Conservation (phyloP, 306 rosid genomes). For the Quillaja saponaria region DNA sequence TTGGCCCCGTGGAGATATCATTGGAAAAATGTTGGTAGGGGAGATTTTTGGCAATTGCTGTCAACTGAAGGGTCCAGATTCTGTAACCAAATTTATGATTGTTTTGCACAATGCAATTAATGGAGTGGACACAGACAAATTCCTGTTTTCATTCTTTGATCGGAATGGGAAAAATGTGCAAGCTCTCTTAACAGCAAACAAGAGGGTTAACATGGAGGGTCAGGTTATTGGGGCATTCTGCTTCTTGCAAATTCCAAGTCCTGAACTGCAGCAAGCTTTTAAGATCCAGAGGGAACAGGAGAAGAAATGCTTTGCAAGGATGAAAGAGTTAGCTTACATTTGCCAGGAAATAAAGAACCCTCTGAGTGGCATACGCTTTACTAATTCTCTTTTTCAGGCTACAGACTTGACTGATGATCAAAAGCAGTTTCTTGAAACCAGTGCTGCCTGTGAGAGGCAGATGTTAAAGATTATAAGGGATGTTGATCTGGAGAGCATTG, state of each 20-base stretch:
- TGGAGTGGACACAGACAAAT: constrained; percentile 77
- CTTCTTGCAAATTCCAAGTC: constrained; percentile 85
- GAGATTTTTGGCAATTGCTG: constrained; percentile 94
- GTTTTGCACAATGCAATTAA: constrained; percentile 90
- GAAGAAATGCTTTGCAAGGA: constrained; percentile 66
- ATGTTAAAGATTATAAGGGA: constrained; percentile 77
- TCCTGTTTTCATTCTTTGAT: constrained; percentile 76
- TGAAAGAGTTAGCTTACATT: constrained; percentile 91
- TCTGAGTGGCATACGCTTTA: constrained; percentile 83
- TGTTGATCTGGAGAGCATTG: constrained; percentile 69
- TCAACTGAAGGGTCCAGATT: constrained; percentile 83
- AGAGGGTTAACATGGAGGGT: constrained; percentile 78
- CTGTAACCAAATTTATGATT: constrained; percentile 89
- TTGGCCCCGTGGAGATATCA: constrained; percentile 67
- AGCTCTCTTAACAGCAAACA: constrained; percentile 87
- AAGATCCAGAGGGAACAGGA: constrained; percentile 82
- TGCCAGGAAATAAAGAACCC: constrained; percentile 95
- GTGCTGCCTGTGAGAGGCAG: constrained; percentile 92
- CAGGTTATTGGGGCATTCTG: constrained; percentile 91
- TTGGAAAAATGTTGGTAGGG: constrained; percentile 92
- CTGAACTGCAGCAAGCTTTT: constrained; percentile 82
- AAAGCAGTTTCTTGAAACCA: constrained; percentile 89
- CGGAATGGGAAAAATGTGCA: constrained; percentile 72
- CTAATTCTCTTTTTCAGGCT: constrained; percentile 88
- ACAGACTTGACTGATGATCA: constrained; percentile 90